Conservation (phyloP, 1,284 basidiomycete genomes). For the Fomitopsis schrenkii region DNA sequence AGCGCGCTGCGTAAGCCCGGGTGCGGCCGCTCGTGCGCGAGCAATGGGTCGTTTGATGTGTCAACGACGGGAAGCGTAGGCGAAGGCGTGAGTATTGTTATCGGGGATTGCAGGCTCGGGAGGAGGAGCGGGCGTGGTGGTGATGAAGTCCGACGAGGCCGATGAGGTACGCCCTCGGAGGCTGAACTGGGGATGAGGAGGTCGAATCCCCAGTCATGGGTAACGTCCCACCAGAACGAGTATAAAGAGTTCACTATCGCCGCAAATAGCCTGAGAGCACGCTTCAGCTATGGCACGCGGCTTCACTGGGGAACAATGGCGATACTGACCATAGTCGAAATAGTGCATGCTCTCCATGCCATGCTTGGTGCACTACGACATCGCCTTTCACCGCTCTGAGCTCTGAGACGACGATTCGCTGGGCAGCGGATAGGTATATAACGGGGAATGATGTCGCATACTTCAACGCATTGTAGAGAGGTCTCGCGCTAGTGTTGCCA, state of each 20-base stretch:
- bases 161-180: slow-evolving; percentile 6
- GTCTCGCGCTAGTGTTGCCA: slow-evolving; percentile 61
- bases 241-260: slow-evolving; percentile 90
- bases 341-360: slow-evolving; percentile 75
- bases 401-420: slow-evolving; percentile 64
- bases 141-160: slow-evolving; percentile 18
- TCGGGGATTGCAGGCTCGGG: slow-evolving; percentile 39
- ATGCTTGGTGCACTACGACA: slow-evolving; percentile 41
- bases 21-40: slow-evolving; percentile 7
- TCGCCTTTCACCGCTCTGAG: slow-evolving; percentile 47
- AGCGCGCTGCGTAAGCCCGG: slow-evolving; percentile 16
- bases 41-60: slow-evolving; percentile 26
- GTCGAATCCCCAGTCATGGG: slow-evolving; percentile 95
- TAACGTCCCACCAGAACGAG: slow-evolving; percentile 99
- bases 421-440: slow-evolving; percentile 88
- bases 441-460: slow-evolving; percentile 98
- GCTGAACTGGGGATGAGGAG: slow-evolving; percentile 49
- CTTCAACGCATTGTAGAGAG: slow-evolving; percentile 93
- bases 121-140: slow-evolving; percentile 40
- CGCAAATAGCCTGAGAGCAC: slow-evolving; percentile 65
- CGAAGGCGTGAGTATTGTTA: slow-evolving; percentile 13
- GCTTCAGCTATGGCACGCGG: background rate
- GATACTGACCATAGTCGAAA: slow-evolving; percentile 77
- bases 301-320: background rate
- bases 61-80: slow-evolving; percentile 3